These are phyloP conservation scores for Ormosia emarginata DNA, from an alignment of 306 rosid species.

Conservation along the genomic window DNA sequence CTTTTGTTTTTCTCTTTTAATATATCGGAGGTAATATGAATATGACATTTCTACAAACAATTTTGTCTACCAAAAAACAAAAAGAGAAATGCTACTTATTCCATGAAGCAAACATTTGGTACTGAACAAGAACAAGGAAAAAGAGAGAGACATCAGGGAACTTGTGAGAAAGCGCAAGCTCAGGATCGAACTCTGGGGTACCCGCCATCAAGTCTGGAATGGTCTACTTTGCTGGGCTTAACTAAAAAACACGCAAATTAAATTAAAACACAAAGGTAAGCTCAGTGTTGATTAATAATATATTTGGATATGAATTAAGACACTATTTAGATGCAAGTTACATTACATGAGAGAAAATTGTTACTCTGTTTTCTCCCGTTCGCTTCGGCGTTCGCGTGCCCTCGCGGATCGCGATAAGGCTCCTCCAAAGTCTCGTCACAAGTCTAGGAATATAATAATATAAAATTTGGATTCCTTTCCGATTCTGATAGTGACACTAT, in stretches of 20 bases:
- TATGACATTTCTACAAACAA: background rate
- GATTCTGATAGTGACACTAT: background rate
- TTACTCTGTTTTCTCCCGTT: background rate
- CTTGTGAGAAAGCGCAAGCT: conserved; percentile 52
- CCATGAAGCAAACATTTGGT: background rate
- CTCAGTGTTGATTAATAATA: background rate
- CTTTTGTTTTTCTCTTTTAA: background rate
- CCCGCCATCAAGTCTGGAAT: conserved; percentile 30
- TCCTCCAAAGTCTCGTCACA: background rate
- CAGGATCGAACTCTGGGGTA: conserved; percentile 52
- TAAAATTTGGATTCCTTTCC: background rate
- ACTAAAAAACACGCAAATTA: background rate
- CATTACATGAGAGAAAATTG: background rate
- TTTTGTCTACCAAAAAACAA: background rate
- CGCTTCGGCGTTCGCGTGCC: background rate
- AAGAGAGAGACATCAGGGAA: conserved; percentile 58
- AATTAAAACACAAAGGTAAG: background rate
- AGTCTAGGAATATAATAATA: background rate
- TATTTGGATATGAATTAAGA: background rate
- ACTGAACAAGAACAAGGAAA: background rate
- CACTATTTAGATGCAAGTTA: background rate
- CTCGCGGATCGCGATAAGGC: background rate
- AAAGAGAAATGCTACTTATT: background rate
- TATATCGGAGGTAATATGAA: background rate
- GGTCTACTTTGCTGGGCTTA: background rate